Conservation (phyloP, 495 filamentous ascomycete species). For the Achaetomiella virescens region DNA sequence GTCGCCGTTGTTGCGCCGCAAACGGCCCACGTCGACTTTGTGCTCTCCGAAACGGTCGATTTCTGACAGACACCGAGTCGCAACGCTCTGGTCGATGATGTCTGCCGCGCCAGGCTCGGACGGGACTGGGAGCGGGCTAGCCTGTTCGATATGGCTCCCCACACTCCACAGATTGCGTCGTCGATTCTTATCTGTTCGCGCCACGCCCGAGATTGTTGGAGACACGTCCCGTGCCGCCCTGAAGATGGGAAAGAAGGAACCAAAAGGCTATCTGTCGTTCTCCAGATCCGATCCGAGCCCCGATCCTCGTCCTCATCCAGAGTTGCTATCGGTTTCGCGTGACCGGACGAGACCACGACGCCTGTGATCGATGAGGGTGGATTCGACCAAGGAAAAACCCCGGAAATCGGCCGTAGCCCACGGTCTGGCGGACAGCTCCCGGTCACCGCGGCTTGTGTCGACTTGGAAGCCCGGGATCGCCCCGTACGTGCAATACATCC, state of each 20-base stretch:
- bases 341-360: constrained; percentile 5
- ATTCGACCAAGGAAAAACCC: constrained; percentile 11
- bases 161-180: constrained; percentile 20
- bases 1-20: not conserved
- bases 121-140: not conserved
- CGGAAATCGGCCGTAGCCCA: not conserved
- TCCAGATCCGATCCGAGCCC: constrained; percentile 4
- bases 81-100: not conserved
- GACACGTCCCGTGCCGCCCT: constrained; percentile 10
- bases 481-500: constrained; percentile 1
- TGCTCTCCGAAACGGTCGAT: not conserved
- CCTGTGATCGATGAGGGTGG: not conserved
- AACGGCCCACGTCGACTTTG: not conserved
- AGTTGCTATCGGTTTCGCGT: not conserved
- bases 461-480: not conserved
- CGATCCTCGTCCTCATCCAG: not conserved
- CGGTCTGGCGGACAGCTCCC: not conserved
- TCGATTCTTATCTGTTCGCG: constrained; percentile 24
- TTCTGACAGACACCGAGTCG: not conserved
- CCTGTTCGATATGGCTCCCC: constrained; percentile 5
- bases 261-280: constrained; percentile 3
- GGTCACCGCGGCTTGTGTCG: constrained; percentile 9
- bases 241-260: constrained; percentile 2
- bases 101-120: not conserved
- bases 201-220: constrained; percentile 23